Evolutionary conservation across 192 early-diverging fungal species (phyloP).

Genomic region (Coemansia sp.): DNA sequence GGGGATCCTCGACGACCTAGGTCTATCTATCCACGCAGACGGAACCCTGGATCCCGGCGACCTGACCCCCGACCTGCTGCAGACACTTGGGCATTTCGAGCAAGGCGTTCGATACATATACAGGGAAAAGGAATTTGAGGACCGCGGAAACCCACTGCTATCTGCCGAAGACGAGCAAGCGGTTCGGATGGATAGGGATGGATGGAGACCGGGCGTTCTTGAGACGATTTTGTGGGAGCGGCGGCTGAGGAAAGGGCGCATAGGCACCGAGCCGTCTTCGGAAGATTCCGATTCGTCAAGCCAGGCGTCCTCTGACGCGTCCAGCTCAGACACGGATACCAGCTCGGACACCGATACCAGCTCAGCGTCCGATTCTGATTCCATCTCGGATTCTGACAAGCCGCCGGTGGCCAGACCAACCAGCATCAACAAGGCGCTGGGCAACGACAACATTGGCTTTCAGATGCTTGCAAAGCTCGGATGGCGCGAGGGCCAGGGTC

Average conservation of each 20-base stretch:
- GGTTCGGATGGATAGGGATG: conserved; percentile 28
- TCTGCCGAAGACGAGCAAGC: not conserved
- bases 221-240: conserved; percentile 40
- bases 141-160: conserved; percentile 6
- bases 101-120: conserved; percentile 37
- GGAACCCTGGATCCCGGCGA: no score
- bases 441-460: conserved; percentile 46
- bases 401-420: conserved; percentile 1
- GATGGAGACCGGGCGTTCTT: conserved; percentile 31
- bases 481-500: conserved; percentile 45
- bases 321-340: no score
- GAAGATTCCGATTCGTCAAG: no score
- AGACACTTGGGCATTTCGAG: conserved; percentile 25
- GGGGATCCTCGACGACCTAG: no score
- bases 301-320: no score
- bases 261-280: conserved; percentile 1
- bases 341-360: not conserved
- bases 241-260: conserved; percentile 22
- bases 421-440: conserved; percentile 35
- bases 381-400: not conserved
- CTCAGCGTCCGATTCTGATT: conserved; percentile 1
- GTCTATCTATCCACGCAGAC: no score
- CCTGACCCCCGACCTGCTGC: not conserved
- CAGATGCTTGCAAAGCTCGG: conserved; percentile 43
- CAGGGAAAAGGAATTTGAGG: conserved; percentile 27